Evolutionary conservation across 2,329 filamentous ascomycete species (phyloP).

Genomic region (Dothideomycetes sp.): DNA sequence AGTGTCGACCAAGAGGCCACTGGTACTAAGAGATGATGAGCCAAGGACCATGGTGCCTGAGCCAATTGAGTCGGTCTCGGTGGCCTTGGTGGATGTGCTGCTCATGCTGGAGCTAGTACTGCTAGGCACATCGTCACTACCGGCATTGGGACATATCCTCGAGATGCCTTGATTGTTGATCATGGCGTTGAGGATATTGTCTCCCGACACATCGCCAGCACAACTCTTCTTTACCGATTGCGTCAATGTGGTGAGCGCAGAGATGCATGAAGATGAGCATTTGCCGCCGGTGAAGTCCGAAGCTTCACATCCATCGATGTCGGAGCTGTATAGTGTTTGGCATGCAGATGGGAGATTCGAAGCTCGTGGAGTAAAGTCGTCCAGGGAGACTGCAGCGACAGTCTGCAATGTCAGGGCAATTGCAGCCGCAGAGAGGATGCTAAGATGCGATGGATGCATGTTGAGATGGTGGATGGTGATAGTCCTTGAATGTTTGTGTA

Average conservation of each 20-base stretch:
- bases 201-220: conserved; percentile 21
- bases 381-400: conserved; percentile 28
- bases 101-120: conserved; percentile 6
- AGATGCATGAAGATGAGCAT: conserved; percentile 28
- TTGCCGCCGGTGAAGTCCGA: conserved; percentile 25
- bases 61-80: conserved; percentile 1
- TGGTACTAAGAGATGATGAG: not conserved
- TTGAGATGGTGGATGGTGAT: too few species aligned
- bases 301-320: conserved; percentile 28
- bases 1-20: conserved; percentile 7
- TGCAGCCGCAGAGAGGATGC: not conserved
- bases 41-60: conserved; percentile 4
- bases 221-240: conserved; percentile 24
- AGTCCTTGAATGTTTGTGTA: too few species aligned
- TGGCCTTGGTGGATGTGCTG: conserved; percentile 5
- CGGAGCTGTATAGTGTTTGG: conserved; percentile 27
- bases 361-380: conserved; percentile 33
- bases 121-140: conserved; percentile 6
- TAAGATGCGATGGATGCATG: not conserved
- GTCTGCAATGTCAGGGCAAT: not conserved
- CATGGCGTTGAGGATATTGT: conserved; percentile 32
- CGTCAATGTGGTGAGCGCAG: conserved; percentile 25
- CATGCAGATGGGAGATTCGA: conserved; percentile 28
- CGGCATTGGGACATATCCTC: conserved; percentile 27
- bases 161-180: conserved; percentile 26